Evolutionary conservation across 2,329 filamentous ascomycete species (phyloP), one percentile per base, ranked within the genome.

Genomic region (Fusarium sp.): DNA sequence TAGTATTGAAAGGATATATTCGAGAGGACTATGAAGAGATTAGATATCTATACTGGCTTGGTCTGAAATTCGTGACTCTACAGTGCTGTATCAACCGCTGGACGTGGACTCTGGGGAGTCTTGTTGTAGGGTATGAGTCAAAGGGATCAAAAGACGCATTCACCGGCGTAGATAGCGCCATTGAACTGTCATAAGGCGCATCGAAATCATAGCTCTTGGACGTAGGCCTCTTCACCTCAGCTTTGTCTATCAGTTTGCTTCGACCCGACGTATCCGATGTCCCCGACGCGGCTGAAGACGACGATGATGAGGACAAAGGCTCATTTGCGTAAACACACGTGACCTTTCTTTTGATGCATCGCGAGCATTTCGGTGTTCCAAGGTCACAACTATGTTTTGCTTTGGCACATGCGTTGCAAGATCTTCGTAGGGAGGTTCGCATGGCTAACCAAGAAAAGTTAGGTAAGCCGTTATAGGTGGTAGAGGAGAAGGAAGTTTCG

Each of bases 1-100:
- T 89, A 89, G 70, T 88, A 89, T 66, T 88, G 84, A 53, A 89
- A 89, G 0, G 86, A 85, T 48, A 89, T 88, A 46, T 84, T 87
- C 44, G 83, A 81, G 6, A 88, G 77, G 65, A 89, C 87, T 88
- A 57, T 85, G 86, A 58, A 14, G 42, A n/a, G 5, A 56, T 74
- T 41, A 76, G 77, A 71, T 18, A 18, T 7, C 6, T 27, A 10
- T 16, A 32, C 18, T 7, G 20, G 12, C 9, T 46, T n/a, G 40
- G 20, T 25, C 14, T n/a, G n/a, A 54, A 5, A 37, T 62, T 46
- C 34, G 8, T 45, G 25, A 51, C 24, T 80, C 65, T 81, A 88
- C 87, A 88, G 70, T 81, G 81, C 67, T 87, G 82, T 27, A 88
- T 88, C n/a, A 89, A 80, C 32, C 83, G 81, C 67, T 88, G 85